Evolutionary conservation across 306 rosid genomes (phyloP).

Genomic region (Rosa lucieae): DNA sequence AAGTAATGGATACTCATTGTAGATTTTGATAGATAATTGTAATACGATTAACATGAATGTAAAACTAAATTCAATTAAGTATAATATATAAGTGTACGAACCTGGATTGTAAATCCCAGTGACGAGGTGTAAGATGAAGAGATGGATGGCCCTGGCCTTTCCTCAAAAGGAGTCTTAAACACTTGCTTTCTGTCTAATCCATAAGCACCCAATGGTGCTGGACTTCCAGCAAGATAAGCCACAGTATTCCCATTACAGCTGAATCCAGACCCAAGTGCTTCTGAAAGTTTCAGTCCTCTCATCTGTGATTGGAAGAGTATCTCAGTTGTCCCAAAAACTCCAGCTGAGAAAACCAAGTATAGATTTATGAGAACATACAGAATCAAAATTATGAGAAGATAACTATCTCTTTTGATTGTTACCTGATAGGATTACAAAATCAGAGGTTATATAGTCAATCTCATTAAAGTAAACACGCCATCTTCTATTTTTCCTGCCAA

Average conservation of each 20-base stretch:
- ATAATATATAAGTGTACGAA: neutral
- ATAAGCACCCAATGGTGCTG: slow-evolving; percentile 26
- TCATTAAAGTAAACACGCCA: slow-evolving; percentile 39
- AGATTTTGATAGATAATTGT: neutral
- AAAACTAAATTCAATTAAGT: neutral
- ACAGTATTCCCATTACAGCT: slow-evolving; percentile 42
- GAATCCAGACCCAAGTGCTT: slow-evolving; percentile 40
- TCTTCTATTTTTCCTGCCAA: slow-evolving; percentile 23
- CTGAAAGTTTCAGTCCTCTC: slow-evolving; percentile 22
- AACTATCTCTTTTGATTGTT: neutral
- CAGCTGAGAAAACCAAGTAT: slow-evolving; percentile 21
- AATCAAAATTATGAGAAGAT: neutral
- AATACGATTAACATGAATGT: no score
- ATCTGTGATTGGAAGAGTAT: slow-evolving; percentile 28
- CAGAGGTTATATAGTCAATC: slow-evolving; percentile 31
- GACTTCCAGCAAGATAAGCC: slow-evolving; percentile 38
- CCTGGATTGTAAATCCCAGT: slow-evolving; percentile 39
- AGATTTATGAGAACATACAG: neutral
- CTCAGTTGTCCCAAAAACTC: slow-evolving; percentile 41
- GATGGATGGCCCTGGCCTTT: slow-evolving; percentile 42
- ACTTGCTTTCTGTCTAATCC: slow-evolving; percentile 32
- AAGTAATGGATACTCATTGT: neutral
- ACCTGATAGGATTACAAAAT: slow-evolving; percentile 38
- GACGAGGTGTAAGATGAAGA: slow-evolving; percentile 38
- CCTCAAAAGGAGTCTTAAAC: slow-evolving; percentile 26